Base-by-base conservation (phyloP, 2,329 filamentous ascomycete genomes). In the Amauroascus niger region DNA sequence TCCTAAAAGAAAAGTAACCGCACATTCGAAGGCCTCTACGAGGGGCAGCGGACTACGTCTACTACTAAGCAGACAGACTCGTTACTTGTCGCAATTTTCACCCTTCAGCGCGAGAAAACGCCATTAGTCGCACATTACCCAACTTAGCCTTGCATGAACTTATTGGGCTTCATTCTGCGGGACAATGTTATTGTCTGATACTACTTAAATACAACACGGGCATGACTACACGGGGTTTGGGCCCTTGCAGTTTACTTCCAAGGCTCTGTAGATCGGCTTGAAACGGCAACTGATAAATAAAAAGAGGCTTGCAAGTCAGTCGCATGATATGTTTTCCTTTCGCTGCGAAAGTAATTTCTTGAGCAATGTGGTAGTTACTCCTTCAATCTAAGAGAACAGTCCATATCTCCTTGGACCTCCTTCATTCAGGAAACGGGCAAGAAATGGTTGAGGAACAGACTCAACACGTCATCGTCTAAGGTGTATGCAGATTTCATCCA, bases 1-100 rank as follows among this genome's bases (percentile, higher is more conserved):
- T 76, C 74, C 45, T 76, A 61, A n/a, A 67, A 13, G 3, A 7
- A 16, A 16, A 46, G 14, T 9, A 30, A 14, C 52, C 33, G 16
- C 20, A 33, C 8, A 11, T n/a, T n/a, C n/a, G n/a, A n/a, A n/a
- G n/a, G n/a, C n/a, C n/a, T n/a, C n/a, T n/a, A n/a, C n/a, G n/a
- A n/a, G n/a, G n/a, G n/a, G n/a, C n/a, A n/a, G n/a, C n/a, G n/a
- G n/a, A n/a, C n/a, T n/a, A n/a, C n/a, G n/a, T n/a, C n/a, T n/a
- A n/a, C n/a, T n/a, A n/a, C n/a, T n/a, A n/a, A n/a, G n/a, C n/a
- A n/a, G n/a, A n/a, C n/a, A n/a, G n/a, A n/a, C n/a, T n/a, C n/a
- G n/a, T n/a, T n/a, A n/a, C n/a, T n/a, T n/a, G n/a, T n/a, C n/a
- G n/a, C n/a, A n/a, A n/a, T n/a, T n/a, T n/a, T n/a, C n/a, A n/a